A percentile compares a stretch with the other conserved stretches of the same genome.
These are phyloP conservation scores for Candida fluviatilis DNA, from an alignment of 805 yeast species.

Conservation along the genomic window DNA sequence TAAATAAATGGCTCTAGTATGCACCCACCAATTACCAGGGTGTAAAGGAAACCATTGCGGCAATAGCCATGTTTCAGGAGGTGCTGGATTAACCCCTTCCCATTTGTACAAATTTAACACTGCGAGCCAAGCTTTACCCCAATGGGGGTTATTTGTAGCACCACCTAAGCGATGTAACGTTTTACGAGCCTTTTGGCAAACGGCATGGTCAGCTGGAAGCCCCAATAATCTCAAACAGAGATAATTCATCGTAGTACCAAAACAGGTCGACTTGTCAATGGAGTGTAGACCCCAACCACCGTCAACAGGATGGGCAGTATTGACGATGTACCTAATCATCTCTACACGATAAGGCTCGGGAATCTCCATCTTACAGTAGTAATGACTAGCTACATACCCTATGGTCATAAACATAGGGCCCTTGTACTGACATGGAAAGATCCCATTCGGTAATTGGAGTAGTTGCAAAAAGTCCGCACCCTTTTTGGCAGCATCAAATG, in stretches of 20 bases:
- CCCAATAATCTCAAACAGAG: conserved; percentile 80
- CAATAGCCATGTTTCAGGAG: conserved; percentile 88
- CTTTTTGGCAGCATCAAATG: conserved; percentile 61
- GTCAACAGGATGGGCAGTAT: conserved; percentile 92
- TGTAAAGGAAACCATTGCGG: conserved; percentile 83
- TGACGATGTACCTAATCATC: conserved; percentile 80
- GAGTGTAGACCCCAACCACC: conserved; percentile 99
- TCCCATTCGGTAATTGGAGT: conserved; percentile 83
- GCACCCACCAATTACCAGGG: conserved; percentile 99
- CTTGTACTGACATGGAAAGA: conserved; percentile 86
- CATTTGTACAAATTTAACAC: conserved; percentile 77
- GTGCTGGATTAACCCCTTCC: conserved; percentile 98
- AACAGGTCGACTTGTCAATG: conserved; percentile 89
- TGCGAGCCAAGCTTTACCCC: conserved; percentile 96
- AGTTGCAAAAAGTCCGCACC: conserved; percentile 67
- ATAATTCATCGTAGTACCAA: conserved; percentile 89
- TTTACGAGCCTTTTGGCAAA: conserved; percentile 67
- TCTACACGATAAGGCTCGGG: conserved; percentile 65
- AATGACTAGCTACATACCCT: conserved; percentile 75
- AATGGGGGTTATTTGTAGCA: conserved; percentile 86
- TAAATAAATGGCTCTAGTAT: conserved; percentile 85
- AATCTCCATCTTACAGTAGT: conserved; percentile 64
- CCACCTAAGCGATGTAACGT: conserved; percentile 79
- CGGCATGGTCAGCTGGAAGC: conserved; percentile 66
- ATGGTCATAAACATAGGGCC: conserved; percentile 98